A percentile compares a stretch with the other conserved stretches of the same genome.
phyloP scores from a whole-genome alignment of 1,284 basidiomycete species.

The Gomphus bonarii region DNA sequence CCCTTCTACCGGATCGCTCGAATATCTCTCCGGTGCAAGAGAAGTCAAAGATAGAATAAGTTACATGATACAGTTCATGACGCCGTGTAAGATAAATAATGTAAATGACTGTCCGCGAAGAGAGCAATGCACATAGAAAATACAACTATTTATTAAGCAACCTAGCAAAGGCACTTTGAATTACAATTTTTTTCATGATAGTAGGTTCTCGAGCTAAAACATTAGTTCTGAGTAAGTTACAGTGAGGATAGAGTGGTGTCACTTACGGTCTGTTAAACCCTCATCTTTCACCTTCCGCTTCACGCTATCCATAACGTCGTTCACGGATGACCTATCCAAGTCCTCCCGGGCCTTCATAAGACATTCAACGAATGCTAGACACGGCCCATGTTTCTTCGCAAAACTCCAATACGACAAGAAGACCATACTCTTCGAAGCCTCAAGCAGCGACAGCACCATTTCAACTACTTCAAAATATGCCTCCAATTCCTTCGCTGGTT shows the following conservation, averaged over 20 bases:
- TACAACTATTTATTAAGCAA: conserved; percentile 30
- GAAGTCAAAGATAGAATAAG: conserved; percentile 20
- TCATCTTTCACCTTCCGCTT: conserved; percentile 90
- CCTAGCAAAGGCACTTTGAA: conserved; percentile 65
- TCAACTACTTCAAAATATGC: conserved; percentile 82
- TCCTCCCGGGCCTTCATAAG: conserved; percentile 87
- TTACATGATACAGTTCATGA: neutral
- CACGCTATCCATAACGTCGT: conserved; percentile 90
- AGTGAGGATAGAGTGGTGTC: neutral
- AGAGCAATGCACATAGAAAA: neutral
- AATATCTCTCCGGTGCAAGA: conserved; percentile 22
- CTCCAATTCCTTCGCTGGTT: conserved; percentile 74
- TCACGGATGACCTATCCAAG: conserved; percentile 79
- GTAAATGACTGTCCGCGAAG: neutral
- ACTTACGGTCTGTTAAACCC: conserved; percentile 74
- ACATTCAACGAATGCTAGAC: conserved; percentile 84
- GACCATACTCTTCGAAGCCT: conserved; percentile 85
- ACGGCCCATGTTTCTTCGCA: conserved; percentile 92
- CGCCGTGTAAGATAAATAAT: no score
- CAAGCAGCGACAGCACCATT: conserved; percentile 74
- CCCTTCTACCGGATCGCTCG: conserved; percentile 63
- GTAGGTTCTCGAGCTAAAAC: conserved; percentile 60
- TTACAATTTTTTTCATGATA: conserved; percentile 77
- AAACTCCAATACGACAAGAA: conserved; percentile 96
- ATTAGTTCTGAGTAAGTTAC: conserved; percentile 13